These are phyloP conservation scores for Anthracocystis panici-leucophaei DNA, from an alignment of 1,284 basidiomycete species.

Conservation along the genomic window DNA sequence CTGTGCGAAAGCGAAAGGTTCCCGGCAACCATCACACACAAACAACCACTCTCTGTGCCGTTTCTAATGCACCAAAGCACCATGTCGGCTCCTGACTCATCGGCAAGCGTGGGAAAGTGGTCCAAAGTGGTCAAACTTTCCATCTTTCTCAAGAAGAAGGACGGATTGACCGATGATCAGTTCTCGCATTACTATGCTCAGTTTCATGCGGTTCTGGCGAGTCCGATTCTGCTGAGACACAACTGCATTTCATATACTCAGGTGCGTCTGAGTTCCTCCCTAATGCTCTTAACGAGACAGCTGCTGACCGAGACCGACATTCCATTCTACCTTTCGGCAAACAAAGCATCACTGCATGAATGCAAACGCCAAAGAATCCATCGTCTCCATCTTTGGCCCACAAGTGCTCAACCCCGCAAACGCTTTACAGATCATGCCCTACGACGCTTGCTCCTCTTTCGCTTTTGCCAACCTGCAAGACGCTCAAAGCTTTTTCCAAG, in stretches of 20 bases:
- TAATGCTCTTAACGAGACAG: neutral
- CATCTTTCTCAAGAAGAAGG: constrained; percentile 29
- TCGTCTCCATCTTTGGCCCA: constrained; percentile 25
- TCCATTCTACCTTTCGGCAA: neutral
- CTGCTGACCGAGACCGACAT: too few relatives aligned
- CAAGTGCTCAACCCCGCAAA: constrained; percentile 14
- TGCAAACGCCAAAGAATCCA: constrained; percentile 10
- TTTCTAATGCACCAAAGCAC: neutral
- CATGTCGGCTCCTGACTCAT: constrained; percentile 9
- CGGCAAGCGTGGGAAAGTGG: constrained; percentile 11
- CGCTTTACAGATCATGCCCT: constrained; percentile 24
- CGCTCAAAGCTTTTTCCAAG: constrained; percentile 24
- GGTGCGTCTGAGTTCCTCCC: too few relatives aligned
- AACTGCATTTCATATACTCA: constrained; percentile 28
- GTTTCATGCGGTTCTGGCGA: constrained; percentile 19
- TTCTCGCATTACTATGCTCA: constrained; percentile 25
- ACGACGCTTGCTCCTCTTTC: constrained; percentile 31
- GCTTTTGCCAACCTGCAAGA: constrained; percentile 23
- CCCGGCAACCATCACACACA: neutral
- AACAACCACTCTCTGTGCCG: neutral
- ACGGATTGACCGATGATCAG: constrained; percentile 16
- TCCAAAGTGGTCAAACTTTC: constrained; percentile 12
- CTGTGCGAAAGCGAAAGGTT: neutral
- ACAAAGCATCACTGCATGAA: constrained; percentile 25
- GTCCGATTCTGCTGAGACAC: constrained; percentile 18